Evolutionary conservation across 1,284 basidiomycete genomes (phyloP).

Genomic region (Athelia psychrophila): DNA sequence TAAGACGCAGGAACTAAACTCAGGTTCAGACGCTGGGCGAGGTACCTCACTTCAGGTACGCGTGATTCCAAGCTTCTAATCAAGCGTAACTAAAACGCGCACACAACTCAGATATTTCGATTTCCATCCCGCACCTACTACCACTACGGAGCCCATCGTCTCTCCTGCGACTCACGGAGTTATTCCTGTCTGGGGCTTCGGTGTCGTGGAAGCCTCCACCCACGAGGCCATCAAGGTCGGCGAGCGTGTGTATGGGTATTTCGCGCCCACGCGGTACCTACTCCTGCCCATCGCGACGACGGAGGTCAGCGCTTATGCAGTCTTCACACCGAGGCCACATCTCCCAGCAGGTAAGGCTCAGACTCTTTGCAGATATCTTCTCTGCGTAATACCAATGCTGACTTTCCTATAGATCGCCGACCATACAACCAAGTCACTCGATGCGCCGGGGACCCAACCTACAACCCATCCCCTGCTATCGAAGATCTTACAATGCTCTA

Average conservation of each 20-base stretch:
- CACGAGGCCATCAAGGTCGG: slow-evolving; percentile 44
- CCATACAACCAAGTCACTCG: slow-evolving; percentile 65
- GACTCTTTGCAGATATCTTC: too few species aligned
- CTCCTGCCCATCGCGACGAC: slow-evolving; percentile 44
- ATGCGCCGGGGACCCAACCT: slow-evolving; percentile 51
- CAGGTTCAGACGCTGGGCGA: slow-evolving; percentile 43
- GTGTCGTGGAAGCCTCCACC: slow-evolving; percentile 45
- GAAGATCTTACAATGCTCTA: slow-evolving; percentile 70
- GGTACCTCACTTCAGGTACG: slow-evolving; percentile 55
- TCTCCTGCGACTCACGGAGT: slow-evolving; percentile 52
- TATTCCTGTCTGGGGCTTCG: slow-evolving; percentile 68
- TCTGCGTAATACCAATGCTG: too few species aligned
- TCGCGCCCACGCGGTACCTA: slow-evolving; percentile 55
- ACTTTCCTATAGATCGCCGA: slow-evolving; percentile 42
- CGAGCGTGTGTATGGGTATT: slow-evolving; percentile 62
- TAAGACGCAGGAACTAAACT: slow-evolving; percentile 22
- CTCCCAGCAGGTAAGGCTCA: slow-evolving; percentile 39
- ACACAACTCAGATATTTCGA: slow-evolving; percentile 55
- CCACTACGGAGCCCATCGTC: slow-evolving; percentile 31
- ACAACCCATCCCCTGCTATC: slow-evolving; percentile 36
- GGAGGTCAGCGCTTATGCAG: slow-evolving; percentile 48
- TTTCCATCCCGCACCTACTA: slow-evolving; percentile 39
- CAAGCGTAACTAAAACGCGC: neutral
- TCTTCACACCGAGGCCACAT: slow-evolving; percentile 54
- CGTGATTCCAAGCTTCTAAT: slow-evolving; percentile 10